Evolutionary conservation across 108 stramenopile species (phyloP), one percentile per base, ranked within the genome.

Genomic region (Aurantiochytrium sp.): DNA sequence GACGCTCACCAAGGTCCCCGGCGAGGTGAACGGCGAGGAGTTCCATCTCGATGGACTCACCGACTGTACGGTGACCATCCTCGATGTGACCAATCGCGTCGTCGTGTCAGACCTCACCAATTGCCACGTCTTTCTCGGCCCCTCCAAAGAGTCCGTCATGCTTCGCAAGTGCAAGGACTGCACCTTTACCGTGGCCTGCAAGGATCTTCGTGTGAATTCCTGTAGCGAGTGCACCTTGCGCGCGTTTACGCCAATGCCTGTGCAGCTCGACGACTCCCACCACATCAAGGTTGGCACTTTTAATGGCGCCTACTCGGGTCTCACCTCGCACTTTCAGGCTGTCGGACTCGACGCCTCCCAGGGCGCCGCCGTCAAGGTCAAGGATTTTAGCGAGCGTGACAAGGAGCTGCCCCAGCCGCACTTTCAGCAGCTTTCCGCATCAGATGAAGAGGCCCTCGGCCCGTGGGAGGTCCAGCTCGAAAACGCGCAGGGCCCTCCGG

Each of bases 131-230:
- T 95, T 96, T 76, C 91, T 96, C 90, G 95, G 91, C 10, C 95
- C 96, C 25, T 95, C 93, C 29, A 93, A 91, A 5, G 95, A 93
- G 60, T 93, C 93, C 60, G 91, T 96, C 45, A 96, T 96, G 87
- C 73, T 96, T 12, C 72, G 96, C 5, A 93, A 96, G 73, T 96
- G 96, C 93, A 43, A n/a, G 5, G 91, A 94, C 89, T 96, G 95
- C 89, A 89, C 59, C 45, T 95, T 96, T 72, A 94, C 94, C 10
- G 83, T 95, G 25, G 95, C 95, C 28, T 95, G 94, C 91, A 95
- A 95, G 87, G 96, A 96, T 60, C 91, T 96, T 16, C 88, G 96
- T 42, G 94, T 94, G 23, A 60, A 95, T 5, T 94, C 95, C 88
- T 95, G 94, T 87, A n/a, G 43, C 25, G 89, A 95, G 69, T 96